These are phyloP conservation scores for Boletus eberwhitei DNA, from an alignment of 768 basidiomycete species.

Conservation along the genomic window DNA sequence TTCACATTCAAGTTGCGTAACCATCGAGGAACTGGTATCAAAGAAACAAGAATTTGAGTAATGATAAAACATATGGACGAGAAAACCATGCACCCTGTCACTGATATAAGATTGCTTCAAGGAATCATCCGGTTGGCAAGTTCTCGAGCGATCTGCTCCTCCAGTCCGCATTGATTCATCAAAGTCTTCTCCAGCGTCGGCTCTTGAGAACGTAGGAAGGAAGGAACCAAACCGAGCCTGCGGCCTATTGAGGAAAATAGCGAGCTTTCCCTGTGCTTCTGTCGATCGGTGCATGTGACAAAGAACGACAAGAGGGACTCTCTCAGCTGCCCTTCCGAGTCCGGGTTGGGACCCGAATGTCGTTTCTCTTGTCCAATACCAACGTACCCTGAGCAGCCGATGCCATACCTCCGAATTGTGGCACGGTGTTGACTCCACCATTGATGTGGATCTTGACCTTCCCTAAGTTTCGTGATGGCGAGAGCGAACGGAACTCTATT, in stretches of 20 bases:
- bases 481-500: conserved; percentile 28
- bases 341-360: conserved; percentile 11
- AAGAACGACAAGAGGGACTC: conserved; percentile 22
- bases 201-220: conserved; percentile 9
- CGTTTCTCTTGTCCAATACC: conserved; percentile 33
- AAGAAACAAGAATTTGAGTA: neutral
- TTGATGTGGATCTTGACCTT: conserved; percentile 22
- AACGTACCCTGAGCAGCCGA: conserved; percentile 26
- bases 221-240: neutral
- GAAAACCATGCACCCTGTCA: neutral
- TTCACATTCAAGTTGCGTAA: neutral
- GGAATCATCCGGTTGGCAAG: conserved; percentile 13
- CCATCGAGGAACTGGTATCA: neutral
- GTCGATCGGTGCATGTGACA: conserved; percentile 10
- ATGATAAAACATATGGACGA: neutral
- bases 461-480: conserved; percentile 30
- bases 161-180: conserved; percentile 20
- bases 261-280: neutral
- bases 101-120: neutral
- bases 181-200: conserved; percentile 11
- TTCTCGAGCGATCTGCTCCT: conserved; percentile 18
- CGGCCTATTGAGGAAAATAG: conserved; percentile 13
- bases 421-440: conserved; percentile 35
- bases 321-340: conserved; percentile 27
- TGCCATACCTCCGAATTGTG: conserved; percentile 10